Conservation (phyloP, 2,329 filamentous ascomycete genomes). For the Aspergillus tubingensis region DNA sequence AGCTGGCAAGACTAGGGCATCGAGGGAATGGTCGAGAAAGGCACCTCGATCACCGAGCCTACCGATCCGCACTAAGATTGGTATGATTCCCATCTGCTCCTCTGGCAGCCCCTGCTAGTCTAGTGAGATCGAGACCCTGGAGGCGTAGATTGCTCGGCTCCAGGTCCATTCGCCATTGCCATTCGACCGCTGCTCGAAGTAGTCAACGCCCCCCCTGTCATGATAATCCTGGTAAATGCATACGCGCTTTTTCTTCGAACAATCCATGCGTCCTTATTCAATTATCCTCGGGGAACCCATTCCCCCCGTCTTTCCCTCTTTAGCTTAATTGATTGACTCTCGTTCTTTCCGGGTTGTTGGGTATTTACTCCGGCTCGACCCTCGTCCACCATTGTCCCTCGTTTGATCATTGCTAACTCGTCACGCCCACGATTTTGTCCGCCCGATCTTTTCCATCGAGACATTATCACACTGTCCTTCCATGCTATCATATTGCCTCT, state of each 20-base stretch:
- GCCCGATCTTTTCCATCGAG: constrained; percentile 7
- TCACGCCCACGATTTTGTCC: constrained; percentile 3
- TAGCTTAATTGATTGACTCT: constrained; percentile 18
- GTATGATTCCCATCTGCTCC: constrained; percentile 3
- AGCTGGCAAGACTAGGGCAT: neutral
- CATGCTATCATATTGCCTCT: neutral
- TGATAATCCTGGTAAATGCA: constrained; percentile 16
- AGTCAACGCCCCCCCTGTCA: constrained; percentile 14
- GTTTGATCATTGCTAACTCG: constrained; percentile 7
- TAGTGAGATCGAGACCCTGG: constrained; percentile 6
- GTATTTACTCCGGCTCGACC: constrained; percentile 15
- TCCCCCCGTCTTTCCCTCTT: constrained; percentile 13
- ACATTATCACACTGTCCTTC: constrained; percentile 2
- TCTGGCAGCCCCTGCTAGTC: constrained; percentile 6
- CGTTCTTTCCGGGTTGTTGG: constrained; percentile 11
- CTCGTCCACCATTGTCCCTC: constrained; percentile 9
- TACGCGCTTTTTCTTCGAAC: constrained; percentile 17
- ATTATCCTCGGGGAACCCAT: constrained; percentile 13
- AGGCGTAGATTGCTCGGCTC: neutral
- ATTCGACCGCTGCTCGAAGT: constrained; percentile 9
- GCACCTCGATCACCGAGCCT: constrained; percentile 1
- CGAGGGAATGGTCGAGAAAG: neutral
- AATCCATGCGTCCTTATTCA: constrained; percentile 20
- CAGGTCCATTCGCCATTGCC: constrained; percentile 5
- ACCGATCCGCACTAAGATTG: neutral